phyloP scores from a whole-genome alignment of 331 rosid species.

The Saraca asoca region DNA sequence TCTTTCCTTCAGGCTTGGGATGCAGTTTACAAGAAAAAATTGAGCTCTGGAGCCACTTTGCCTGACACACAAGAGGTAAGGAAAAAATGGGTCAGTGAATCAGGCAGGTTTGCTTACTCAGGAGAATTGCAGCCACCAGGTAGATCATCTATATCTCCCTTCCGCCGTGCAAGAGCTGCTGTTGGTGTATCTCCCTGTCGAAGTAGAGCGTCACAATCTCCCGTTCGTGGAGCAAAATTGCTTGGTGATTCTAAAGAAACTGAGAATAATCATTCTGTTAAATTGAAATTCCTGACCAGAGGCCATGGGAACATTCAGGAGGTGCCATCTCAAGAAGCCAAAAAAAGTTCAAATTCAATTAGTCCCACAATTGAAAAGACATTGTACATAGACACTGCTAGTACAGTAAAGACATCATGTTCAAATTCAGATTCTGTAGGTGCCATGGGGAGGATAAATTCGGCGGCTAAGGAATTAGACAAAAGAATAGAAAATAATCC shows the following conservation, averaged over 20 bases:
- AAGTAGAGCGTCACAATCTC: constrained; percentile 53
- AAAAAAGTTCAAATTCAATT: constrained; percentile 44
- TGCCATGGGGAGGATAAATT: constrained; percentile 13
- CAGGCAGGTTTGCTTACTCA: constrained; percentile 52
- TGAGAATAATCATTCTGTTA: constrained; percentile 44
- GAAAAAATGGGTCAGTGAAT: constrained; percentile 50
- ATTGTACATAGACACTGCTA: constrained; percentile 70
- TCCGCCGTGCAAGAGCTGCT: constrained; percentile 59
- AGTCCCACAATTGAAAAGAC: constrained; percentile 69
- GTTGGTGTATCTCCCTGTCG: constrained; percentile 70
- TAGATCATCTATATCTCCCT: constrained; percentile 56
- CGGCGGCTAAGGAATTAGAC: constrained; percentile 33
- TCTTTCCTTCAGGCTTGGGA: constrained; percentile 56
- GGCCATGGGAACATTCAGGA: constrained; percentile 45
- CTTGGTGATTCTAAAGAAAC: constrained; percentile 51
- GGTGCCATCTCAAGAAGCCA: constrained; percentile 39
- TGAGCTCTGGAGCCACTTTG: constrained; percentile 38
- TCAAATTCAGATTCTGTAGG: not conserved
- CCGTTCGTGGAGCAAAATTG: constrained; percentile 50
- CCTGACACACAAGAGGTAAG: constrained; percentile 51
- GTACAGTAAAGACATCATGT: too few species aligned
- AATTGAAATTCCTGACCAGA: constrained; percentile 37
- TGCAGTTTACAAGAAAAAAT: constrained; percentile 54
- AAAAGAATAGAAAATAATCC: constrained; percentile 40
- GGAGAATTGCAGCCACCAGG: constrained; percentile 59